Base-by-base conservation (phyloP, 805 yeast genomes). In the Saccharomycopsis capsularis region DNA sequence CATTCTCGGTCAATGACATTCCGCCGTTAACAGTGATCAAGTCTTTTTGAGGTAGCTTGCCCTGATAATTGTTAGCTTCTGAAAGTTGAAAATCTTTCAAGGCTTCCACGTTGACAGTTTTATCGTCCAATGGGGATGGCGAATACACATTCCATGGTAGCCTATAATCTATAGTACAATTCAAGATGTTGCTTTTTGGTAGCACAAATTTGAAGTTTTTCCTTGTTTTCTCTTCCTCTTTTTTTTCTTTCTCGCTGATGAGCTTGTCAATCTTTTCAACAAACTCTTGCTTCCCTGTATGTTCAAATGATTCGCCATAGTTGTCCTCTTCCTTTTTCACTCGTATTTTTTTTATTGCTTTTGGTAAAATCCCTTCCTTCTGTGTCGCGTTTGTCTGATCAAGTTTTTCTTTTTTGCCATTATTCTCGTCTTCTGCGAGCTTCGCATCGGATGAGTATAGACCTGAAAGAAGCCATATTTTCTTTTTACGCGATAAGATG, bases 121-220 rank as follows among this genome's bases (percentile, higher is more conserved):
- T 6, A 23, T 46, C 23, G 15, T 40, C 40, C 19, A 46, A 24
- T 18, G 41, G 34, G 13, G 21, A 23, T 29, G 46, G 41, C 18
- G 40, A 30, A 25, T 29, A 46, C 23, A 46, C 25, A 35, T 40
- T 40, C 4, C 42, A 46, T n/a, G 50, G 50, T 19, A 45, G 21
- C 23, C 29, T 40, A 23, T 38, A 45, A 9, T 32, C 48, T 21
- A 25, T 27, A 7, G 22, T n/a, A 7, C 13, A 7, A 9, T 41
- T 2, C 27, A 24, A 25, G 27, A 25, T 34, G 15, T 42, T 42
- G 25, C 9, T 32, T 32, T 29, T 23, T 6, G 37, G 46, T 16
- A 42, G 5, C 11, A 9, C 16, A 21, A 29, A 42, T 42, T 42
- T 32, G 40, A 42, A 30, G 7, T 32, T 32, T 11, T 15, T n/a